A percentile compares a stretch with the other conserved stretches of the same genome.
Evolutionary conservation across 2,329 filamentous ascomycete genomes (phyloP).

Genomic region (Cyphellophora europaea): DNA sequence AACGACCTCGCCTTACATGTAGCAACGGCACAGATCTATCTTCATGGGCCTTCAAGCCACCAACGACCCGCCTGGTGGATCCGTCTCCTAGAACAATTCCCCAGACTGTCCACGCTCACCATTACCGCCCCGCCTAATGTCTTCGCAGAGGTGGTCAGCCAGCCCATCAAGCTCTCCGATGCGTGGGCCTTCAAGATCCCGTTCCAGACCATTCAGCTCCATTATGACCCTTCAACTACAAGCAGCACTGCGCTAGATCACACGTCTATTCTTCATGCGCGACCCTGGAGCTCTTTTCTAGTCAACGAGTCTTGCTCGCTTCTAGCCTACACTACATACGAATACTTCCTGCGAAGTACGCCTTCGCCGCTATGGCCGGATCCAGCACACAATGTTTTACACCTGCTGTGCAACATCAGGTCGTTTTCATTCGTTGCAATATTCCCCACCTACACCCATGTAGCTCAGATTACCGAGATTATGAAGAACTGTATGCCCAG

Average conservation of each 20-base stretch:
- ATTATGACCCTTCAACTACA: slow-evolving; percentile 16
- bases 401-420: slow-evolving; percentile 37
- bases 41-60: slow-evolving; percentile 31
- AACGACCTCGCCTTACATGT: slow-evolving; percentile 30
- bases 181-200: slow-evolving; percentile 56
- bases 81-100: slow-evolving; percentile 42
- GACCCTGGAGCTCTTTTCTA: slow-evolving; percentile 54
- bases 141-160: slow-evolving; percentile 52
- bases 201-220: slow-evolving; percentile 50
- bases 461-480: slow-evolving; percentile 37
- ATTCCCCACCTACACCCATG: slow-evolving; percentile 57
- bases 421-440: slow-evolving; percentile 53
- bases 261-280: slow-evolving; percentile 45
- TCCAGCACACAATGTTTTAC: no score
- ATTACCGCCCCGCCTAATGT: slow-evolving; percentile 54
- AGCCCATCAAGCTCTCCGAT: slow-evolving; percentile 47
- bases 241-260: neutral
- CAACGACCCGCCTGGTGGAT: slow-evolving; percentile 42
- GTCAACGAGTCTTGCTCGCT: slow-evolving; percentile 70
- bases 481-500: slow-evolving; percentile 37
- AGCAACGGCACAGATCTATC: slow-evolving; percentile 36
- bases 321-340: slow-evolving; percentile 60
- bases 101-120: slow-evolving; percentile 43
- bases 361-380: slow-evolving; percentile 47
- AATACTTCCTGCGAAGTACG: slow-evolving; percentile 58